Conservation (phyloP, 225 moss, liverwort and hornwort species). For the Pseudisothecium myosuroides region DNA sequence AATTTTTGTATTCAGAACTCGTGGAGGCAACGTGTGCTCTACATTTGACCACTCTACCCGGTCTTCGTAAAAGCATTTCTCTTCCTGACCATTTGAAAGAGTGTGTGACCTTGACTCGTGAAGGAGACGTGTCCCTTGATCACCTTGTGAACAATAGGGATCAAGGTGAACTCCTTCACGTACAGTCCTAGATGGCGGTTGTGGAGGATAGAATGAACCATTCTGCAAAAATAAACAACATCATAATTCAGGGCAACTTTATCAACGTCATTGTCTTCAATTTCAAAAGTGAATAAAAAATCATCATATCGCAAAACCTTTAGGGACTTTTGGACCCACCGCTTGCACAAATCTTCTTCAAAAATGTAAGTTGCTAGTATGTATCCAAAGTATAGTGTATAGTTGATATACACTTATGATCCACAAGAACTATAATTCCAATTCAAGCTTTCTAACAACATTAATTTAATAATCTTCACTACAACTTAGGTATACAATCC, state of each 20-base stretch:
- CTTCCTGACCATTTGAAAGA: neutral
- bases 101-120: neutral
- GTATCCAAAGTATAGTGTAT: neutral
- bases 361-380: neutral
- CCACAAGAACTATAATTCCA: neutral
- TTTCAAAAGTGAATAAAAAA: neutral
- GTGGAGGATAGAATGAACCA: neutral
- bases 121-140: neutral
- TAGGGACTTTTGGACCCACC: neutral
- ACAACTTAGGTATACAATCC: neutral
- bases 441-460: neutral
- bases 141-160: neutral
- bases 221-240: neutral
- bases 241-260: neutral
- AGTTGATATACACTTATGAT: neutral
- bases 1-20: neutral
- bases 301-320: neutral
- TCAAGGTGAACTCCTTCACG: neutral
- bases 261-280: neutral
- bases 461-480: neutral
- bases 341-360: neutral
- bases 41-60: neutral
- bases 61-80: neutral
- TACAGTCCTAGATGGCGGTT: neutral
- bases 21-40: neutral